phyloP scores from a whole-genome alignment of 129 eudicot genomes.

The Pittosporum tobira region DNA sequence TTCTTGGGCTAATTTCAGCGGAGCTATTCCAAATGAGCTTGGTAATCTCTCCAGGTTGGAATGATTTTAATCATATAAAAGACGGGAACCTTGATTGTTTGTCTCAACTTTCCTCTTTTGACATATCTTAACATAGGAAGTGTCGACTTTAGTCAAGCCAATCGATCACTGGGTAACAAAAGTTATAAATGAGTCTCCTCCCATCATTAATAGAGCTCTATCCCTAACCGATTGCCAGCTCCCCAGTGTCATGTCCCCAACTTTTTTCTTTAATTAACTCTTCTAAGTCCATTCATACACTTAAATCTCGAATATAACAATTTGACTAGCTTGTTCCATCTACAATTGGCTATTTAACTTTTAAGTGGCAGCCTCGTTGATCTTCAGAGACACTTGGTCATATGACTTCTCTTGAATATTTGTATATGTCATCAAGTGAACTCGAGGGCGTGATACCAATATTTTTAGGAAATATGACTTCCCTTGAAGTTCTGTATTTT shows the following conservation, averaged over 20 bases:
- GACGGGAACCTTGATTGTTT: slow-evolving; percentile 11
- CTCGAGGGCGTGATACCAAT: too few relatives aligned
- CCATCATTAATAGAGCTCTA: slow-evolving; percentile 1
- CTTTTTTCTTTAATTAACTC: slow-evolving; percentile 4
- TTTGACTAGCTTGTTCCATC: background rate
- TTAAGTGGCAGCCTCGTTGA: too few relatives aligned
- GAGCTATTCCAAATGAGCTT: slow-evolving; percentile 16
- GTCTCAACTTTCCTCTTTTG: slow-evolving; percentile 8
- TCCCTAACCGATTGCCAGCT: slow-evolving; percentile 11
- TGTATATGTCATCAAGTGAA: too few relatives aligned
- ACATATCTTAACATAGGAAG: background rate
- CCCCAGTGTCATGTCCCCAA: slow-evolving; percentile 3
- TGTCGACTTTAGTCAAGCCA: background rate
- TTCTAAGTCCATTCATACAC: background rate
- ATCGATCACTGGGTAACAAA: slow-evolving; percentile 12
- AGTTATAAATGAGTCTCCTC: background rate
- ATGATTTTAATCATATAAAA: slow-evolving; percentile 9
- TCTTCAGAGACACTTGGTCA: too few relatives aligned
- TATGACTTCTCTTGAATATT: too few relatives aligned
- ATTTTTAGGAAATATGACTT: too few relatives aligned
- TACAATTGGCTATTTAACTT: slow-evolving; percentile 16
- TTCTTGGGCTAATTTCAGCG: background rate
- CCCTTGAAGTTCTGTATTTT: background rate
- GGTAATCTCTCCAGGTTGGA: slow-evolving; percentile 22
- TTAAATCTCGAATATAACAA: slow-evolving; percentile 1